Evolutionary conservation across 345 rosid species (phyloP), one percentile per base, ranked within the genome.

Genomic region (Acer saccharum): DNA sequence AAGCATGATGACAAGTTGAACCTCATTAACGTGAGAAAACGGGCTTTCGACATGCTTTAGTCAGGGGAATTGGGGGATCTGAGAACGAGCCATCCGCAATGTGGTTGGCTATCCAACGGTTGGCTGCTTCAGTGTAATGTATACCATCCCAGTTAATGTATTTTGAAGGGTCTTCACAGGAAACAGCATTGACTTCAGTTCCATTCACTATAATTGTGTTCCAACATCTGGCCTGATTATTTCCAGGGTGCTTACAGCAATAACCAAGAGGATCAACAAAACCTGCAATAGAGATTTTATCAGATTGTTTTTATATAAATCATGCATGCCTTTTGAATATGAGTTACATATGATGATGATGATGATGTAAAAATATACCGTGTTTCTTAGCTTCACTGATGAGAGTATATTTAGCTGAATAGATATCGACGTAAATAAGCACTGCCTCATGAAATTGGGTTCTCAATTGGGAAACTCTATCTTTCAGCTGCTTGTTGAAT

Each of bases 121-220:
- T 83, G 12, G 86, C 85, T 68, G 86, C 85, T 29, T 86, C 78
- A 41, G 86, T 76, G 39, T 81, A 72, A 72, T 86, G 86, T 21
- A 79, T 4, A 20, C 86, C 68, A 69, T 86, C 88, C 88, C 86
- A 83, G 46, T 83, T 81, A 27, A 86, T 72, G 23, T 74, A 72
- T 43, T 79, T 67, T 39, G 84, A 76, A 44, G 83, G 83, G 6
- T 83, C 65, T 25, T 74, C 65, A 66, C 85, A 79, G 7, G 80
- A 16, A 55, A 48, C 69, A 3, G 68, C 71, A 21, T 10, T 57
- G 13, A 78, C 63, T 4, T 62, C 21, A 18, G 81, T 76, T 20
- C 83, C 84, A 76, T 83, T 78, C 65, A 65, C 72, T 25, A 63
- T 12, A 10, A 7, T 66, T 62, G 55, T 76, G 52, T 71, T 69